Conservation (phyloP, 1,284 basidiomycete genomes). For the Quambalaria eucalypti region DNA sequence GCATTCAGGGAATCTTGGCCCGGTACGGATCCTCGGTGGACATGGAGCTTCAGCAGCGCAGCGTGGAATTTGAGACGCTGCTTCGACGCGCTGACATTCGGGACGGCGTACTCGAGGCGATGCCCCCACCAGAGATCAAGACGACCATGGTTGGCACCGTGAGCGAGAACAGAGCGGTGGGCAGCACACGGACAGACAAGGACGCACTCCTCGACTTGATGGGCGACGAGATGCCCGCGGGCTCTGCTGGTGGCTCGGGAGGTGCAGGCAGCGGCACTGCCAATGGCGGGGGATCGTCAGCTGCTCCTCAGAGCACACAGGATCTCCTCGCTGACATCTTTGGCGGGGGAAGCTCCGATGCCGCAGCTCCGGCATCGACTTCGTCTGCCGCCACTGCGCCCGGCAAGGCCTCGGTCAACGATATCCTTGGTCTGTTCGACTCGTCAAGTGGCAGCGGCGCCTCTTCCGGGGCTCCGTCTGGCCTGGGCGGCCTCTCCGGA, state of each 20-base stretch:
- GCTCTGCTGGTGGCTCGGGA: constrained; percentile 5
- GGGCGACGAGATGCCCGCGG: constrained; percentile 34
- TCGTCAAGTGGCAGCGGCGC: constrained; percentile 47
- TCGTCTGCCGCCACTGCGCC: constrained; percentile 13
- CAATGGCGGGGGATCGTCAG: constrained; percentile 1
- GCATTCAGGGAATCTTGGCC: constrained; percentile 65
- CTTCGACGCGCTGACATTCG: constrained; percentile 62
- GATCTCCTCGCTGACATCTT: constrained; percentile 91
- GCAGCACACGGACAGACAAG: constrained; percentile 33
- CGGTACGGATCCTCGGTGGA: constrained; percentile 73
- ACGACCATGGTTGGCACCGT: constrained; percentile 37
- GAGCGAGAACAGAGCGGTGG: constrained; percentile 39
- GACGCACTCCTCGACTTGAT: constrained; percentile 34
- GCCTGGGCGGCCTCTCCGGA: constrained; percentile 2
- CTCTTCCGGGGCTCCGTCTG: constrained; percentile 7
- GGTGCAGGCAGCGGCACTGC: background rate
- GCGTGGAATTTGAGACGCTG: constrained; percentile 84
- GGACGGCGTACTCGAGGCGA: constrained; percentile 87
- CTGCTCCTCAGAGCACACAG: constrained; percentile 62
- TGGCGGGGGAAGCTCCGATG: constrained; percentile 54
- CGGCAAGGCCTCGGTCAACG: constrained; percentile 62
- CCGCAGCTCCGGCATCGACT: constrained; percentile 5
- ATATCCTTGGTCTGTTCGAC: constrained; percentile 85
- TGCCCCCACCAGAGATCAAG: constrained; percentile 91
- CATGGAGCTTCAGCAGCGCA: constrained; percentile 87